A percentile compares a stretch with the other conserved stretches of the same genome.
Conservation (phyloP, 2,329 filamentous ascomycete genomes). For the Ophiostoma perfectum region DNA sequence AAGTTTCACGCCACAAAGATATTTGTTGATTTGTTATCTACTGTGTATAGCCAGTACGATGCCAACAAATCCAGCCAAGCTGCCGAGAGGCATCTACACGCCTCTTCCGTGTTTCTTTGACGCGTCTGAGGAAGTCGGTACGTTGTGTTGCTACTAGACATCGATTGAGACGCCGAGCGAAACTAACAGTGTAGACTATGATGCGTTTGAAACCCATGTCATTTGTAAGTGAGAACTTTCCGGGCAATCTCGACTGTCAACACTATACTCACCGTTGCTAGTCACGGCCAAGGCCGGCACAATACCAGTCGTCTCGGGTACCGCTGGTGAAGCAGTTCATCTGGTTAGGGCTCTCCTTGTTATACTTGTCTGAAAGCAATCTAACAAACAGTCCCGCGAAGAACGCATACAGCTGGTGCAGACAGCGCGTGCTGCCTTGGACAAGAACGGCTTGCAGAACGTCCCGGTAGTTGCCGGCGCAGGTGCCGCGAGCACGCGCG, state of each 20-base stretch:
- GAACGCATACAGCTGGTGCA: slow-evolving; percentile 20
- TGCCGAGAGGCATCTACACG: slow-evolving; percentile 23
- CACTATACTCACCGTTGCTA: neutral
- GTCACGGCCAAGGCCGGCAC: slow-evolving; percentile 21
- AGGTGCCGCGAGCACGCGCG: slow-evolving; percentile 36
- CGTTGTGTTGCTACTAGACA: neutral
- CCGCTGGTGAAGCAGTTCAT: slow-evolving; percentile 23
- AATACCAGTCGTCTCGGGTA: slow-evolving; percentile 21
- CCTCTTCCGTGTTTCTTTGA: slow-evolving; percentile 24
- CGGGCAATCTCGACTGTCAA: neutral
- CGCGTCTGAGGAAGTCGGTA: slow-evolving; percentile 20
- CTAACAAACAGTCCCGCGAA: slow-evolving; percentile 15
- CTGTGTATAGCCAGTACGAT: neutral
- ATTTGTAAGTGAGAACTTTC: neutral
- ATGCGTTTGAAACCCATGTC: neutral
- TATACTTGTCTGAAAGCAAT: neutral
- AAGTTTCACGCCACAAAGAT: no score
- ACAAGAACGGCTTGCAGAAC: slow-evolving; percentile 29
- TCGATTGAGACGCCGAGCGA: neutral
- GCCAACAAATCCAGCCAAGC: neutral
- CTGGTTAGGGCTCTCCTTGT: slow-evolving; percentile 9
- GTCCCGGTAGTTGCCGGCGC: slow-evolving; percentile 44
- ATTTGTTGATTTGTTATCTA: no score
- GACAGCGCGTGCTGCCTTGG: slow-evolving; percentile 14
- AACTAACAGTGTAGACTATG: neutral